These are phyloP conservation scores for Coffea humblotiana DNA, from an alignment of 305 asterid genomes.

Conservation along the genomic window DNA sequence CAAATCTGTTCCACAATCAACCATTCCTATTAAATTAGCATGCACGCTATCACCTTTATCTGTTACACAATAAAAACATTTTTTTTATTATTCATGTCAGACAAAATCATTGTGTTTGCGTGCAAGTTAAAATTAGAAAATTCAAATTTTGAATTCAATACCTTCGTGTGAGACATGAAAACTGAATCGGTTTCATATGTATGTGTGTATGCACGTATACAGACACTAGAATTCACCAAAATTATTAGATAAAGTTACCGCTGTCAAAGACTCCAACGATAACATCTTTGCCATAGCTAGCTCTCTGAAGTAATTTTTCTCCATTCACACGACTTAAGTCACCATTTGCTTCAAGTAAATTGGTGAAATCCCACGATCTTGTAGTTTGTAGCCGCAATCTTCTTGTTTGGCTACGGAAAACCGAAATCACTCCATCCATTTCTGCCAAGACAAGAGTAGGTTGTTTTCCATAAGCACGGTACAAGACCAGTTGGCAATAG, in stretches of 20 bases:
- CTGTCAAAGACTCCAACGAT: conserved; percentile 34
- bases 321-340: conserved; percentile 15
- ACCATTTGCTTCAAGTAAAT: conserved; percentile 31
- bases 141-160: too few relatives aligned
- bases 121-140: too few relatives aligned
- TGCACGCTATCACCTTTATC: too few relatives aligned
- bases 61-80: too few relatives aligned
- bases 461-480: too few relatives aligned
- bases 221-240: not conserved
- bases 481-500: too few relatives aligned
- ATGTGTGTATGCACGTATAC: not conserved
- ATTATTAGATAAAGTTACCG: conserved; percentile 10
- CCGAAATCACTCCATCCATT: conserved; percentile 41
- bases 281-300: conserved; percentile 33
- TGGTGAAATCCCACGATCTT: conserved; percentile 43
- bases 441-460: conserved; percentile 18
- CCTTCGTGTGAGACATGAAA: too few relatives aligned
- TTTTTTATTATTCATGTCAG: too few relatives aligned
- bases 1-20: too few relatives aligned
- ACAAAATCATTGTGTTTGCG: too few relatives aligned
- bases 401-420: conserved; percentile 33
- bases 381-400: conserved; percentile 35
- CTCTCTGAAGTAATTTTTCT: conserved; percentile 21
- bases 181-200: too few relatives aligned
- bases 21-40: too few relatives aligned